Conservation (phyloP, 345 rosid species). For the Aegle marmelos region DNA sequence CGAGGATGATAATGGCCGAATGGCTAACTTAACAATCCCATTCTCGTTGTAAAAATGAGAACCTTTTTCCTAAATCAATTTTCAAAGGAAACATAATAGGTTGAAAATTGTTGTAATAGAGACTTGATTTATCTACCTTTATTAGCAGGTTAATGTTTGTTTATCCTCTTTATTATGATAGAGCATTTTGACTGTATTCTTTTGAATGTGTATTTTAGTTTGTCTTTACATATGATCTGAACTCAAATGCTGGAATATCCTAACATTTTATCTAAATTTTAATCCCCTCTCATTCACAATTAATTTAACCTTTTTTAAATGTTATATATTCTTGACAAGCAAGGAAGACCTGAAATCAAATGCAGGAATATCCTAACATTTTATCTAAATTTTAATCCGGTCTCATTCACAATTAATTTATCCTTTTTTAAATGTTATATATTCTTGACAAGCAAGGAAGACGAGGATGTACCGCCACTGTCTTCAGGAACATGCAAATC, state of each 20-base stretch:
- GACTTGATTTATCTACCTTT: not conserved
- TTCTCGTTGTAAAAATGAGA: conserved; percentile 20
- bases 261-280: not conserved
- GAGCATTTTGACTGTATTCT: not conserved
- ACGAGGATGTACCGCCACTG: conserved; percentile 54
- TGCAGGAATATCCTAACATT: not conserved
- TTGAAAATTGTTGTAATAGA: not conserved
- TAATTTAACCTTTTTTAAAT: too few species aligned
- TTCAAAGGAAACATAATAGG: not conserved
- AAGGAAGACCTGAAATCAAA: not conserved
- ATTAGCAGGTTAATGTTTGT: not conserved
- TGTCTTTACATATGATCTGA: not conserved
- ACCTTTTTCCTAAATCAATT: not conserved
- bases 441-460: conserved; percentile 78
- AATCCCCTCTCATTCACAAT: too few species aligned
- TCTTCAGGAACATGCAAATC: conserved; percentile 24
- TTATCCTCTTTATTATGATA: not conserved
- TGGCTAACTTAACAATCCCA: conserved; percentile 26
- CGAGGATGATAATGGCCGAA: conserved; percentile 20
- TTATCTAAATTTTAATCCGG: not conserved
- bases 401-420: too few species aligned
- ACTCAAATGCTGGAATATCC: not conserved
- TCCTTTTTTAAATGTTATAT: too few species aligned
- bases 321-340: too few species aligned
- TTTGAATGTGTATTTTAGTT: not conserved